phyloP scores from a whole-genome alignment of 768 basidiomycete species.

The Pulveroboletus sp. region DNA sequence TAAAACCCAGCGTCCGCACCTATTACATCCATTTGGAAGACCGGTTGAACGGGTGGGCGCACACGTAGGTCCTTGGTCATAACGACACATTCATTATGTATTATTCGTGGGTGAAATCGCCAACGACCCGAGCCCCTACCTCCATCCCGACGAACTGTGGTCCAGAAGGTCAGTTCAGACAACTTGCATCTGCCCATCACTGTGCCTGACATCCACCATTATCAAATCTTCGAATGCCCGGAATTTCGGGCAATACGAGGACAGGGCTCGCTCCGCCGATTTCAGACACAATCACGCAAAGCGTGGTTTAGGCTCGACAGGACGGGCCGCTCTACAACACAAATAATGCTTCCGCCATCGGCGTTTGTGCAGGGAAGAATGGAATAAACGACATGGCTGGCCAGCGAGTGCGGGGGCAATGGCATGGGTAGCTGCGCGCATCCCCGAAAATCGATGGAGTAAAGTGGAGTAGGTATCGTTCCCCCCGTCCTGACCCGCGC shows the following conservation, averaged over 20 bases:
- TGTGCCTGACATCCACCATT: conserved; percentile 15
- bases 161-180: neutral
- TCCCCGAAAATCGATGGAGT: neutral
- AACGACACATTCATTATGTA: neutral
- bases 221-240: conserved; percentile 7
- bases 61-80: neutral
- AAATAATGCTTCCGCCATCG: neutral
- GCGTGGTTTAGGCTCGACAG: conserved; percentile 9
- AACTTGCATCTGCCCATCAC: conserved; percentile 5
- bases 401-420: neutral
- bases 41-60: neutral
- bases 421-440: neutral
- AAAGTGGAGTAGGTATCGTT: neutral
- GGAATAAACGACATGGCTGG: neutral
- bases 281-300: neutral
- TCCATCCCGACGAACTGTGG: neutral
- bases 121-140: conserved; percentile 7
- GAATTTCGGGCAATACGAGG: neutral
- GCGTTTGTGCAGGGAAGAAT: neutral
- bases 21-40: conserved; percentile 1
- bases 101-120: neutral
- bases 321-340: neutral
- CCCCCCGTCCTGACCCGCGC: conserved; percentile 4
- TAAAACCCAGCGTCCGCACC: conserved; percentile 1
- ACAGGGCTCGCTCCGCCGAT: conserved; percentile 1